Evolutionary conservation across 148 eudicot genomes (phyloP), one percentile per base, ranked within the genome.

Genomic region (Fagopyrum homotropicum): DNA sequence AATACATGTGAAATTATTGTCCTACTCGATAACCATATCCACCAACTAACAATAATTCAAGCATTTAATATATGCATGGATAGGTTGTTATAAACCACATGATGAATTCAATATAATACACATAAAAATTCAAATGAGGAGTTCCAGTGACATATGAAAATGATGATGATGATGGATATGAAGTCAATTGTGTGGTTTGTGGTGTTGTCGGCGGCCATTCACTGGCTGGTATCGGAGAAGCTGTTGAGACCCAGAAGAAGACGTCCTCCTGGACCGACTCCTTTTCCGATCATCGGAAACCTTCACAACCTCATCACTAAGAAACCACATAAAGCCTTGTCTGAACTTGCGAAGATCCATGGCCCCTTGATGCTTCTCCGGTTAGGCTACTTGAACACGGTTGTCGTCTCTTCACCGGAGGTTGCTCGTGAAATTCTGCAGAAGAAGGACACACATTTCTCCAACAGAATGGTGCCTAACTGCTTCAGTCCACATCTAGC

Each of bases 351-450:
- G 3, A 77, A 54, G 61, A 5, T 43, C 19, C 71, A 77, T 16
- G 79, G 78, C 35, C 78, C 78, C 4, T 17, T 76, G 19, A 63
- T 76, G 56, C 16, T 30, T 15, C 78, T 66, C 35, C 72, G 30
- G 12, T 45, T 76, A 2, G 78, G 78, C 54, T 22, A 6, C 11
- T 12, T 17, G 16, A 66, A 56, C 48, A 69, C 74, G 6, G 48
- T 77, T 11, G 79, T 77, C 4, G 55, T 71, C 14, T 77, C 74
- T 40, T 77, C 79, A 4, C 22, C 74, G 16, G 45, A 30, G 26
- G 2, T 54, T 26, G 79, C 74, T 52, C 52, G 26, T 69, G 61
- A 50, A 50, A 47, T 77, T 45, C 61, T 77, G 51, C 73, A 77
- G 43, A 77, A 48, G 22, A 50, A 76, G n/a, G 78, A 1, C 40